A percentile compares a stretch with the other conserved stretches of the same genome.
Evolutionary conservation across 2,329 filamentous ascomycete species (phyloP).

Genomic region (Fusarium illudens): DNA sequence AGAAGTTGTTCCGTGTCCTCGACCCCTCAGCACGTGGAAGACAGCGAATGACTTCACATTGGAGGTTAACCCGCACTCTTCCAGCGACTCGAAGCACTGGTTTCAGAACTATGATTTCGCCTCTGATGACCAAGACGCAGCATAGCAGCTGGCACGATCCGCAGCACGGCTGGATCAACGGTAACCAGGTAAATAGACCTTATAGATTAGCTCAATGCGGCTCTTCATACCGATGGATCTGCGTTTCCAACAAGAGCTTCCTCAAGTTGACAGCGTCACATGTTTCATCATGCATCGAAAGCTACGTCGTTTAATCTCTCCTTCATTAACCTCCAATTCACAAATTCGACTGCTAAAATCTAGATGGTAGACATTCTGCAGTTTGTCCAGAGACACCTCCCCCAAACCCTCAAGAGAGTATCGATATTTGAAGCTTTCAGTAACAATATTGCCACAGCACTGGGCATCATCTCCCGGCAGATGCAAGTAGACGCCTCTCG

Average conservation of each 20-base stretch:
- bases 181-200: slow-evolving; percentile 39
- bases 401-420: slow-evolving; percentile 38
- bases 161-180: slow-evolving; percentile 45
- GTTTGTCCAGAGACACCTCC: slow-evolving; percentile 22
- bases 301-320: slow-evolving; percentile 41
- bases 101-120: slow-evolving; percentile 43
- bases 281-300: slow-evolving; percentile 47
- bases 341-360: background rate
- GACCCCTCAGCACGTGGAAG: slow-evolving; percentile 45
- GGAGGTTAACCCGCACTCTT: slow-evolving; percentile 47
- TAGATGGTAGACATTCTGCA: background rate
- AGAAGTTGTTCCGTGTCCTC: slow-evolving; percentile 45
- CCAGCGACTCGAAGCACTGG: slow-evolving; percentile 48
- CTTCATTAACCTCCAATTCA: background rate
- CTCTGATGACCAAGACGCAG: slow-evolving; percentile 24
- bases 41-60: slow-evolving; percentile 39
- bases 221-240: slow-evolving; percentile 37
- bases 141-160: slow-evolving; percentile 37
- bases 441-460: background rate
- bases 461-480: background rate
- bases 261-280: slow-evolving; percentile 43
- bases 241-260: slow-evolving; percentile 7
- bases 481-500: background rate
- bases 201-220: slow-evolving; percentile 31
- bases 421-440: slow-evolving; percentile 43